phyloP scores from a whole-genome alignment of 1,139 yeast genomes.

The Candida mesenterica region DNA sequence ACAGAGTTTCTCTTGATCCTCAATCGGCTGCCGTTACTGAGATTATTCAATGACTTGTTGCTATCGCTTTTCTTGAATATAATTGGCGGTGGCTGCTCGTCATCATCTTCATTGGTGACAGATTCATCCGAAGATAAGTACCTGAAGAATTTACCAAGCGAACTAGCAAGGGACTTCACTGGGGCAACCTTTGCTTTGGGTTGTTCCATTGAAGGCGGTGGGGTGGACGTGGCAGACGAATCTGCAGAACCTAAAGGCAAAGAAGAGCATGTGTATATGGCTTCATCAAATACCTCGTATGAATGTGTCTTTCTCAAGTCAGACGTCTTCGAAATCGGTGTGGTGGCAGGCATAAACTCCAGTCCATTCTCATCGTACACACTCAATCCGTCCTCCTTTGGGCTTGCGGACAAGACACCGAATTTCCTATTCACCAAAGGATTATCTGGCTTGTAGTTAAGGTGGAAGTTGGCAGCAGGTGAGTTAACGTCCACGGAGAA shows the following conservation, averaged over 20 bases:
- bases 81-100: constrained; percentile 5
- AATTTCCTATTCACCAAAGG: constrained; percentile 54
- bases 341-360: constrained; percentile 15
- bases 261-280: constrained; percentile 58
- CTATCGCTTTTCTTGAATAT: constrained; percentile 5
- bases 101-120: constrained; percentile 11
- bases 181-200: constrained; percentile 11
- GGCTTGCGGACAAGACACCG: constrained; percentile 39
- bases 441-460: constrained; percentile 42
- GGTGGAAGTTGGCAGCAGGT: constrained; percentile 1
- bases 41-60: constrained; percentile 7
- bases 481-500: constrained; percentile 9
- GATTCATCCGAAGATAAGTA: constrained; percentile 35
- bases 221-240: constrained; percentile 8
- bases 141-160: constrained; percentile 41
- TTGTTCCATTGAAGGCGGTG: constrained; percentile 7
- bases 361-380: constrained; percentile 16
- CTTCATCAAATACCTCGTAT: constrained; percentile 75
- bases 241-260: constrained; percentile 23
- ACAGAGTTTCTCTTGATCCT: constrained; percentile 29
- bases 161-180: constrained; percentile 30
- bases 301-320: constrained; percentile 55
- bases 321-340: constrained; percentile 23
- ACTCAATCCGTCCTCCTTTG: constrained; percentile 27
- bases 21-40: constrained; percentile 8